Evolutionary conservation across 2,329 filamentous ascomycete species (phyloP).

Genomic region (Verticillium klebahnii): DNA sequence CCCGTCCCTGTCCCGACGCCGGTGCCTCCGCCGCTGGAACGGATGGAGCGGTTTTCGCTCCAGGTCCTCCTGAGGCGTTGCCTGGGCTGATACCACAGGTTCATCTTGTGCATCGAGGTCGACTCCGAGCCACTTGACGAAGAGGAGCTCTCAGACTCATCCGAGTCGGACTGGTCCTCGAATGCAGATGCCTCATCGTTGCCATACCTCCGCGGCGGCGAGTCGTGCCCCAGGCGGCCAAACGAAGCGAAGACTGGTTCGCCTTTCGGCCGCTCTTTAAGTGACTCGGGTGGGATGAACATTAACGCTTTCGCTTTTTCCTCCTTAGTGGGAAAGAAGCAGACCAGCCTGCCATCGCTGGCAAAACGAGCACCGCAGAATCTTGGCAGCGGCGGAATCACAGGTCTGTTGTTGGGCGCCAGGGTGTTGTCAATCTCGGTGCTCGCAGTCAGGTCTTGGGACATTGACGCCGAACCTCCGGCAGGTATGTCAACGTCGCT

Average conservation of each 20-base stretch:
- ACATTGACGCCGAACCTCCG: conserved; percentile 54
- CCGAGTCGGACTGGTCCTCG: conserved; percentile 47
- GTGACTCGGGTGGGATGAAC: conserved; percentile 38
- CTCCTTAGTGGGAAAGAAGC: conserved; percentile 67
- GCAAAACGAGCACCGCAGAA: conserved; percentile 59
- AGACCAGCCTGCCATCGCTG: conserved; percentile 57
- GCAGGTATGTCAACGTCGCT: conserved; percentile 59
- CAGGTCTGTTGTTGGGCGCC: conserved; percentile 43
- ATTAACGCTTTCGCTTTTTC: conserved; percentile 50
- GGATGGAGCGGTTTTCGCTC: conserved; percentile 52
- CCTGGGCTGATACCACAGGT: conserved; percentile 50
- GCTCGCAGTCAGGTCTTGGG: conserved; percentile 54
- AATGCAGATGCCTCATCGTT: conserved; percentile 47
- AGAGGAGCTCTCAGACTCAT: conserved; percentile 41
- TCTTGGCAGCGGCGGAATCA: conserved; percentile 52
- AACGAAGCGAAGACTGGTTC: conserved; percentile 56
- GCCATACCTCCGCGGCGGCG: conserved; percentile 39
- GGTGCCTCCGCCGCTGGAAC: conserved; percentile 57
- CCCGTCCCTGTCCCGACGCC: conserved; percentile 48
- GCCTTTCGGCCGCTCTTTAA: conserved; percentile 44
- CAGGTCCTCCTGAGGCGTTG: conserved; percentile 49
- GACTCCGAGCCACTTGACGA: conserved; percentile 58
- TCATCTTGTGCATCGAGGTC: conserved; percentile 56
- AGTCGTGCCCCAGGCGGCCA: conserved; percentile 48
- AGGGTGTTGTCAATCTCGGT: conserved; percentile 50